Evolutionary conservation across 1,139 yeast genomes (phyloP).

Genomic region (Geotrichum histeridarum): DNA sequence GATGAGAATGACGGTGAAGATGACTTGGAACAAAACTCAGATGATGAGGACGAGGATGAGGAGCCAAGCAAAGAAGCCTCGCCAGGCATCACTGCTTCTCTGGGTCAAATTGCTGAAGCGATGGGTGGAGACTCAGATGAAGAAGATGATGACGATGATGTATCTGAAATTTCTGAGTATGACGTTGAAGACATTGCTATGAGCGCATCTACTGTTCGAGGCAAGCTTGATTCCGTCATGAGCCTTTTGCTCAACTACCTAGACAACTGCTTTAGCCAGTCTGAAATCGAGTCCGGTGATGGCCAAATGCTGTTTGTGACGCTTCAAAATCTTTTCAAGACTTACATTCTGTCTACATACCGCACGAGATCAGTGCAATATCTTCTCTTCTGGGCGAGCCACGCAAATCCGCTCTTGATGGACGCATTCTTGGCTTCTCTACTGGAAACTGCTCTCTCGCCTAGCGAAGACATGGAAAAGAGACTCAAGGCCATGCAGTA

Average conservation of each 20-base stretch:
- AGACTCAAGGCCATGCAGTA: slow-evolving; percentile 89
- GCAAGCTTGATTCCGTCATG: slow-evolving; percentile 67
- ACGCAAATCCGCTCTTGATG: slow-evolving; percentile 72
- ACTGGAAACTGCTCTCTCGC: slow-evolving; percentile 73
- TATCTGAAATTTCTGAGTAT: slow-evolving; percentile 36
- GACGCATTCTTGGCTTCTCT: slow-evolving; percentile 80
- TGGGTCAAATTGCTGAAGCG: slow-evolving; percentile 25
- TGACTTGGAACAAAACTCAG: slow-evolving; percentile 52
- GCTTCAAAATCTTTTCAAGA: slow-evolving; percentile 67
- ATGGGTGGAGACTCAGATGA: slow-evolving; percentile 28
- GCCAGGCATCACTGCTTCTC: slow-evolving; percentile 15
- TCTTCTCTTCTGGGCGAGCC: slow-evolving; percentile 74
- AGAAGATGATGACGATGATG: slow-evolving; percentile 38
- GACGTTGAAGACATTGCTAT: slow-evolving; percentile 34
- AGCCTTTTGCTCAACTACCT: slow-evolving; percentile 51
- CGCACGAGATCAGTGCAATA: slow-evolving; percentile 88
- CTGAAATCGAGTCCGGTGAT: slow-evolving; percentile 52
- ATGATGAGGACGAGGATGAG: slow-evolving; percentile 36
- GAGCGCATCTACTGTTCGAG: slow-evolving; percentile 30
- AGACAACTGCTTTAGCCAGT: slow-evolving; percentile 46
- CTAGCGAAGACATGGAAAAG: slow-evolving; percentile 62
- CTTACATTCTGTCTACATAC: slow-evolving; percentile 85
- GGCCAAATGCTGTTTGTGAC: slow-evolving; percentile 75
- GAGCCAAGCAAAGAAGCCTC: slow-evolving; percentile 15
- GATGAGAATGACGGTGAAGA: slow-evolving; percentile 73